Evolutionary conservation across 2,329 filamentous ascomycete species (phyloP).

Genomic region (Diaporthe longicolla): DNA sequence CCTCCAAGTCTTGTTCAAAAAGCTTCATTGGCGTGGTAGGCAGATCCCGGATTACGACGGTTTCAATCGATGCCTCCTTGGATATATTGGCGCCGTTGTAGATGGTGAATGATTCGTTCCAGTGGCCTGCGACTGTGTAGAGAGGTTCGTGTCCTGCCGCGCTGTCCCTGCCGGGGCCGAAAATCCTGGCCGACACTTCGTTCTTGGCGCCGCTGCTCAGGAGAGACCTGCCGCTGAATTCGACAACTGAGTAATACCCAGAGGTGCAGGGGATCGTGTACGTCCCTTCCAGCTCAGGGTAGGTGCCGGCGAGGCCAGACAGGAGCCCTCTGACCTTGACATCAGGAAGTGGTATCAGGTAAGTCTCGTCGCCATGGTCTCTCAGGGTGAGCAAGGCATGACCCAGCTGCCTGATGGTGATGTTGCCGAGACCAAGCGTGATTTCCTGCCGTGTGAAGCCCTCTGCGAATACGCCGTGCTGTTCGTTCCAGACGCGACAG

Average conservation of each 20-base stretch:
- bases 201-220: conserved; percentile 44
- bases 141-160: conserved; percentile 33
- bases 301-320: conserved; percentile 41
- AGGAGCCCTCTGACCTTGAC: conserved; percentile 46
- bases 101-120: conserved; percentile 46
- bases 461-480: conserved; percentile 46
- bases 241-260: conserved; percentile 47
- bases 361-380: conserved; percentile 50
- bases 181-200: conserved; percentile 46
- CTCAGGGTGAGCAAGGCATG: conserved; percentile 49
- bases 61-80: conserved; percentile 24
- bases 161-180: conserved; percentile 39
- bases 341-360: conserved; percentile 49
- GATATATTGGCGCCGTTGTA: conserved; percentile 39
- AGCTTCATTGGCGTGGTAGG: conserved; percentile 34
- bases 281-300: conserved; percentile 47
- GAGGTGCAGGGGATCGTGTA: conserved; percentile 49
- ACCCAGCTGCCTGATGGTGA: conserved; percentile 47
- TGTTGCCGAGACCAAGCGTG: conserved; percentile 44
- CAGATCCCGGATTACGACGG: conserved; percentile 29
- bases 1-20: conserved; percentile 24
- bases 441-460: conserved; percentile 49
- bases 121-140: conserved; percentile 51
- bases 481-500: conserved; percentile 46
- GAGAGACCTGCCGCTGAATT: conserved; percentile 44